Evolutionary conservation across 139 green algal genomes (phyloP).

Genomic region (Pleodorina starrii): DNA sequence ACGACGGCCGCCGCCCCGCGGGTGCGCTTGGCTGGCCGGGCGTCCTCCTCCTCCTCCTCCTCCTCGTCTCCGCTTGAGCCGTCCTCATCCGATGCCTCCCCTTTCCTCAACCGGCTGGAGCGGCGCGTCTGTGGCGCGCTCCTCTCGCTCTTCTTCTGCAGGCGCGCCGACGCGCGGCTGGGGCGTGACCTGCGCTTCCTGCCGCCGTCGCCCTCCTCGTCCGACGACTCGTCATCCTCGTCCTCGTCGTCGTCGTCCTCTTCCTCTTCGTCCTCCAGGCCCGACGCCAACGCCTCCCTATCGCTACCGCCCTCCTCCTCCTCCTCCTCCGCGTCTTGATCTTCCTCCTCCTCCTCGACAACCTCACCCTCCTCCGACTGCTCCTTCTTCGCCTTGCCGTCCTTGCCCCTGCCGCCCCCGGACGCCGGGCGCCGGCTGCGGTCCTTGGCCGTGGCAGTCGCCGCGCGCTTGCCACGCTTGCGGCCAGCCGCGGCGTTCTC

Average conservation of each 20-base stretch:
- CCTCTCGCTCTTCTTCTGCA: not conserved
- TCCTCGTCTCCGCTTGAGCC: not conserved
- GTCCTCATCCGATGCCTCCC: not conserved
- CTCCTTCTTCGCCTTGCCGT: not conserved
- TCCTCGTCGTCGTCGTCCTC: constrained; percentile 1
- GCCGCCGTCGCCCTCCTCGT: not conserved
- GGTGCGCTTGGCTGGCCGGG: not conserved
- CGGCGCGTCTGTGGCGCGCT: not conserved
- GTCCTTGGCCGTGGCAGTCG: constrained; percentile 5
- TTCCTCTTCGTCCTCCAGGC: not conserved
- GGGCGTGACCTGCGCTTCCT: not conserved
- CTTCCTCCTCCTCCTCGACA: not conserved
- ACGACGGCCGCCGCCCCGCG: not conserved
- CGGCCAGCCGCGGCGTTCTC: not conserved
- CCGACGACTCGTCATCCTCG: not conserved
- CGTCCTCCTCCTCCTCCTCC: constrained; percentile 11
- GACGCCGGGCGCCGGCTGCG: not conserved
- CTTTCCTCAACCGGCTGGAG: not conserved
- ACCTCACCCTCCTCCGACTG: not conserved
- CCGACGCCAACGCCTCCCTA: not conserved
- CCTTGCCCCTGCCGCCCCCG: not conserved
- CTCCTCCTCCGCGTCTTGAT: not conserved
- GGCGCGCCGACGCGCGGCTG: not conserved
- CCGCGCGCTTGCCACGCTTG: not conserved
- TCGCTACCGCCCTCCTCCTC: not conserved